Conservation (phyloP, 2,329 filamentous ascomycete genomes). For the Aspergillus vadensis region DNA sequence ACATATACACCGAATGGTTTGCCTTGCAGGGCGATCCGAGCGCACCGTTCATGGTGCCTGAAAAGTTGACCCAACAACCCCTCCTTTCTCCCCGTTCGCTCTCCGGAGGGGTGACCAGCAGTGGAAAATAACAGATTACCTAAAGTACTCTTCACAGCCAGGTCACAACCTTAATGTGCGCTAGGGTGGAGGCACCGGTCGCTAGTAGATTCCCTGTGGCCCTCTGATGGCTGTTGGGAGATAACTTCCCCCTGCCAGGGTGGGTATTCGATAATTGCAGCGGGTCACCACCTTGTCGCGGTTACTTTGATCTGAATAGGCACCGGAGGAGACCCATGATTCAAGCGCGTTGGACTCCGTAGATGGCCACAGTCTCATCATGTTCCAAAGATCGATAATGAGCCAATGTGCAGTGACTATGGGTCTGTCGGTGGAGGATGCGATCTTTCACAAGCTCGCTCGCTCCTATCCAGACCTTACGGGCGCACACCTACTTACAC, state of each 20-base stretch:
- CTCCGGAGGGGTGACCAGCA: background rate
- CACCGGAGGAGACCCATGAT: background rate
- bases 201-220: background rate
- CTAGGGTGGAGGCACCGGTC: conserved; percentile 3
- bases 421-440: background rate
- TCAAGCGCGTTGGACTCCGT: background rate
- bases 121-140: background rate
- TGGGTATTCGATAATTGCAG: background rate
- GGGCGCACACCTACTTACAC: background rate
- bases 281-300: background rate
- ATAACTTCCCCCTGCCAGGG: background rate
- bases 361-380: background rate
- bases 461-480: background rate
- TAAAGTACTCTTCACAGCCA: background rate
- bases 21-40: conserved; percentile 15
- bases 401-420: too few species aligned
- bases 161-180: conserved; percentile 7
- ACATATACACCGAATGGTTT: background rate
- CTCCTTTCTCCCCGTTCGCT: background rate
- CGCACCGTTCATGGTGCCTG: conserved; percentile 14
- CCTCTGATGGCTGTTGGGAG: background rate
- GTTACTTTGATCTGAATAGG: background rate
- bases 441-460: background rate
- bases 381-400: too few species aligned
- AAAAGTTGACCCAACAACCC: background rate